phyloP scores from a whole-genome alignment of 2,329 filamentous ascomycete genomes.

The Trichothecium sympodiale region DNA sequence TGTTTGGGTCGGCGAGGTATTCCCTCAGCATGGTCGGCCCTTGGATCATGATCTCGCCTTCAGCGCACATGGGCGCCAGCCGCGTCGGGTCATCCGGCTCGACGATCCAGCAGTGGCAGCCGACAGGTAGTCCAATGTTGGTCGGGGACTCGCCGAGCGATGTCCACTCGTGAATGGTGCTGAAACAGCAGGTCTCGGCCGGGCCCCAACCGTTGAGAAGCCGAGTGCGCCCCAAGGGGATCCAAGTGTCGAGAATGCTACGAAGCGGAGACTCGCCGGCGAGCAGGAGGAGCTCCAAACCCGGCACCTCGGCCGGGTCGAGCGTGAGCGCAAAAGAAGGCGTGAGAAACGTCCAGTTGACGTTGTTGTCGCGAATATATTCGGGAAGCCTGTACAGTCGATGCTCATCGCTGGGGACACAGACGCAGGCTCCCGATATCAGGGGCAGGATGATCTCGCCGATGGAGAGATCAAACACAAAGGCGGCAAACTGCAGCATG shows the following conservation, averaged over 20 bases:
- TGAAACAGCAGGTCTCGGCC: slow-evolving; percentile 3
- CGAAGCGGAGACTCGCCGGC: slow-evolving; percentile 2
- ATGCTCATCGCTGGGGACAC: slow-evolving; percentile 1
- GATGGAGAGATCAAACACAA: slow-evolving; percentile 4
- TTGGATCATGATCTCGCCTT: neutral
- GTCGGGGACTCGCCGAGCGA: neutral
- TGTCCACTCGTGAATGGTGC: slow-evolving; percentile 4
- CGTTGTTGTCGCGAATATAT: neutral
- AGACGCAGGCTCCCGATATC: neutral
- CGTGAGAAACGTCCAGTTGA: slow-evolving; percentile 1
- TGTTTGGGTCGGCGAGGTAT: neutral
- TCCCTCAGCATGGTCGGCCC: neutral
- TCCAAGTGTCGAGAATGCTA: no score
- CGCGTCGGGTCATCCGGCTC: neutral
- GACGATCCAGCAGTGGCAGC: no score
- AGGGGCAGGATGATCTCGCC: slow-evolving; percentile 3
- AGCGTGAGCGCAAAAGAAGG: neutral
- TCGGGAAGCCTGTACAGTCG: neutral
- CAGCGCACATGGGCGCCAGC: neutral
- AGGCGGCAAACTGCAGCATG: slow-evolving; percentile 5
- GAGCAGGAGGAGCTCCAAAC: slow-evolving; percentile 4
- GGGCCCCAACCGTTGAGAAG: no score
- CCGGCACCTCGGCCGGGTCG: neutral
- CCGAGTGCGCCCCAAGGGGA: no score
- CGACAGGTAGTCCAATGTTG: neutral